Conservation (phyloP, 352 stramenopile genomes). For the Blastocystis sp. region DNA sequence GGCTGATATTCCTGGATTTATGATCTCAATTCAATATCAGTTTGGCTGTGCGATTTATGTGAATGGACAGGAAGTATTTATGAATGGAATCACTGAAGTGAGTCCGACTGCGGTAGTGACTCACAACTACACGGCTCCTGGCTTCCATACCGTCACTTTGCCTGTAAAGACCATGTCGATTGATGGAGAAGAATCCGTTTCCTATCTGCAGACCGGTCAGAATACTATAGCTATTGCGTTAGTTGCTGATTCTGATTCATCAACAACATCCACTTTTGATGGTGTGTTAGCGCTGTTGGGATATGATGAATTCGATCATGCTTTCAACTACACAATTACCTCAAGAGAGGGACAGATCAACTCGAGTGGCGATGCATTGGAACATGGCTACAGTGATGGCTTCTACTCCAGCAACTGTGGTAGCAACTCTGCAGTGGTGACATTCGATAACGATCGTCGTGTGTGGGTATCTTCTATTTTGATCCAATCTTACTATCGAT, state of each 20-base stretch:
- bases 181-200: not conserved
- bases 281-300: not conserved
- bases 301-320: not conserved
- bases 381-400: not conserved
- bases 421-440: not conserved
- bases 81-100: not conserved
- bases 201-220: not conserved
- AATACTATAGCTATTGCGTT: constrained; percentile 26
- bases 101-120: not conserved
- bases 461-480: not conserved
- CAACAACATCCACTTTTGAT: not conserved
- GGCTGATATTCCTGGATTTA: not conserved
- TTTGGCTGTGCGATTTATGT: constrained; percentile 1
- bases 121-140: not conserved
- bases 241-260: not conserved
- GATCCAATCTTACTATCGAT: not conserved
- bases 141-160: not conserved
- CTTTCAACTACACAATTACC: not conserved
- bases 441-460: not conserved
- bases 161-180: not conserved
- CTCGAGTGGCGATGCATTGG: not conserved
- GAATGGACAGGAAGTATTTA: not conserved
- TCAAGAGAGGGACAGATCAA: not conserved
- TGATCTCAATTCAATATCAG: constrained; percentile 23
- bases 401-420: not conserved